Base-by-base conservation (phyloP, 768 basidiomycete genomes). In the Chalciporus piperatus region DNA sequence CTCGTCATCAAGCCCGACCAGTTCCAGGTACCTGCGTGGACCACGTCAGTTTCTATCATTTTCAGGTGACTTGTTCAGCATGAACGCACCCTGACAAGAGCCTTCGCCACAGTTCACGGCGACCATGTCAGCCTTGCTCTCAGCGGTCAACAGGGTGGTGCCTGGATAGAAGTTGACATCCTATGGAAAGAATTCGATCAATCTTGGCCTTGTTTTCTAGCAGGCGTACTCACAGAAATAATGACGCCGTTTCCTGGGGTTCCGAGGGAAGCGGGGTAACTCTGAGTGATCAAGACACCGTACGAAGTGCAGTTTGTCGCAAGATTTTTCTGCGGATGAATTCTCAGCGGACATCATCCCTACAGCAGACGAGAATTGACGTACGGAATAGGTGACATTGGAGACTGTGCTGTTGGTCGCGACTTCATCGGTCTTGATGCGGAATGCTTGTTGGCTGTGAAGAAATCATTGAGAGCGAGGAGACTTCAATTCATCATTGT, bases 201-300 rank as follows among this genome's bases (percentile, higher is more conserved):
- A 40, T 6, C 33, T 11, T 10, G 9, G n/a, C 4, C 16, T 33
- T 22, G 1, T 23, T 45, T 16, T 28, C 35, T n/a, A 28, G 19
- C 25, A 25, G 16, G n/a, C 20, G 23, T 12, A 61, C 77, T 55
- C 55, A 84, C 82, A n/a, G 77, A 83, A 56, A 85, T 67, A n/a
- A 55, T 65, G 12, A 82, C 79, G 4, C 83, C 83, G 14, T 63
- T 79, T 27, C 83, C 83, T 4, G 85, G 80, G 0, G 70, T 77
- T 16, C 78, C 78, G 14, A 81, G 58, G 11, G 74, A 71, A 20
- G 64, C 55, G 6, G 84, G 82, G 61, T 86, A 85, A 59, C 81
- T 84, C 75, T 83, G 61, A 60, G 83, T 80, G 32, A 87, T 83
- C 53, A 87, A 46, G 0, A 87, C 66, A 28, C 84, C 85, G 50